phyloP scores from a whole-genome alignment of 2,329 filamentous ascomycete genomes.

The Purpureocillium lavendulum region DNA sequence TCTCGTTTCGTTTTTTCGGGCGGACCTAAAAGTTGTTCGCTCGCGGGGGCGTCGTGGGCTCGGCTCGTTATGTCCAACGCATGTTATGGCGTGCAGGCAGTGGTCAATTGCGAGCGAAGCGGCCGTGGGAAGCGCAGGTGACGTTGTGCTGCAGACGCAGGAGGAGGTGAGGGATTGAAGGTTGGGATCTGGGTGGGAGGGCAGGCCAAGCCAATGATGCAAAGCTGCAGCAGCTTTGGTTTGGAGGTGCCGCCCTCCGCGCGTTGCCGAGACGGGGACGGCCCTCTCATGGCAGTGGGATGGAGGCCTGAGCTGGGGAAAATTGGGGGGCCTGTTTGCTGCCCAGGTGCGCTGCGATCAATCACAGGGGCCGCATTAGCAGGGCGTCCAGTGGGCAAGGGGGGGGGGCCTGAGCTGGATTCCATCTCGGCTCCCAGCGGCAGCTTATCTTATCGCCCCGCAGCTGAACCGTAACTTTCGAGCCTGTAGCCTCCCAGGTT shows the following conservation, averaged over 20 bases:
- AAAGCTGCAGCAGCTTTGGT: constrained; percentile 1
- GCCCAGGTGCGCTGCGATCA: constrained; percentile 1
- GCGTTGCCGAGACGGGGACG: background rate
- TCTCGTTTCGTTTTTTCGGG: constrained; percentile 6
- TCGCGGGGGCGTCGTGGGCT: too few species aligned
- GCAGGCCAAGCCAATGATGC: background rate
- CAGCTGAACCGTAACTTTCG: too few species aligned
- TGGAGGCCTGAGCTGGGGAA: background rate
- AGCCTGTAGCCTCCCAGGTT: too few species aligned
- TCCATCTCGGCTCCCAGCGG: background rate
- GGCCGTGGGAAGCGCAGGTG: background rate
- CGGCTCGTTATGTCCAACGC: too few species aligned
- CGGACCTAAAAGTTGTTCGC: too few species aligned
- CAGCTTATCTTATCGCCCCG: constrained; percentile 7
- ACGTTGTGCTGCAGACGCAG: background rate
- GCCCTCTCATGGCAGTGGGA: too few species aligned
- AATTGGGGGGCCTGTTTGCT: background rate
- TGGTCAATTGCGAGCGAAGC: too few species aligned
- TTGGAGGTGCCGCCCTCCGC: background rate
- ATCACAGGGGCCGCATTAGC: constrained; percentile 6
- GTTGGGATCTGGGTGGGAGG: background rate
- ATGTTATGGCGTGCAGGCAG: too few species aligned
- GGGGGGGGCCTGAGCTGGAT: too few species aligned
- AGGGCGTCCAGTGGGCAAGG: background rate
- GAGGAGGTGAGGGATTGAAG: background rate